A percentile compares a stretch with the other conserved stretches of the same genome.
Evolutionary conservation across 495 filamentous ascomycete genomes (phyloP).

Genomic region (Xylaria cubensis): DNA sequence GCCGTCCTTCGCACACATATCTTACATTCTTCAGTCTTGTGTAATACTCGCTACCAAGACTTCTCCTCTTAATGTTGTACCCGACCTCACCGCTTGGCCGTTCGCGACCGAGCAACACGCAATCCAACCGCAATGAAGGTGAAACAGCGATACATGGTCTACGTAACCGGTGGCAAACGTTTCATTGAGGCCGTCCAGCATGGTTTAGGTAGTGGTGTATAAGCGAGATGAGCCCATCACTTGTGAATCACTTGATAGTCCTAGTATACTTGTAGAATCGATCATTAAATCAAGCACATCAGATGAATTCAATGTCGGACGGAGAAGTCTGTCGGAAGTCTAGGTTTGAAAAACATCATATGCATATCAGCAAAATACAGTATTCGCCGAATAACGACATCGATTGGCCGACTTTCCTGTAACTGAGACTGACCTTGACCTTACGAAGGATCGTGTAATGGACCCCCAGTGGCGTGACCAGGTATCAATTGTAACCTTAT

Average conservation of each 20-base stretch:
- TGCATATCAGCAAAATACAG: background rate
- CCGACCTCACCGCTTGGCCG: background rate
- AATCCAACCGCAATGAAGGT: background rate
- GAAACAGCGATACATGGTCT: background rate
- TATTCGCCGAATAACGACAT: background rate
- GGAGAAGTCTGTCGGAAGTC: background rate
- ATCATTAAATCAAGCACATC: background rate
- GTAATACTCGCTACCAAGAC: background rate
- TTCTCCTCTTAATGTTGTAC: background rate
- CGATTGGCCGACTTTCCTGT: background rate
- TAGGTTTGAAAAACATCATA: background rate
- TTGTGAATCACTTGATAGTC: background rate
- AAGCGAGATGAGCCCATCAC: background rate
- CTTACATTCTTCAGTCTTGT: background rate
- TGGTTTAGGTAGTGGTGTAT: background rate
- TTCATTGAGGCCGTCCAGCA: background rate
- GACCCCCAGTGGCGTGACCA: background rate
- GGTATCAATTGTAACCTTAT: conserved; percentile 11
- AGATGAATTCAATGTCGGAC: background rate
- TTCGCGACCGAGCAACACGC: background rate
- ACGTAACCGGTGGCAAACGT: background rate
- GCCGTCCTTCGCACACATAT: background rate
- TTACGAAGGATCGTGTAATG: background rate
- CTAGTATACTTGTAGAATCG: too few species aligned
- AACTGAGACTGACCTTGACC: background rate